Conservation (phyloP, 192 early-diverging fungal genomes). For the Backusella luteola region DNA sequence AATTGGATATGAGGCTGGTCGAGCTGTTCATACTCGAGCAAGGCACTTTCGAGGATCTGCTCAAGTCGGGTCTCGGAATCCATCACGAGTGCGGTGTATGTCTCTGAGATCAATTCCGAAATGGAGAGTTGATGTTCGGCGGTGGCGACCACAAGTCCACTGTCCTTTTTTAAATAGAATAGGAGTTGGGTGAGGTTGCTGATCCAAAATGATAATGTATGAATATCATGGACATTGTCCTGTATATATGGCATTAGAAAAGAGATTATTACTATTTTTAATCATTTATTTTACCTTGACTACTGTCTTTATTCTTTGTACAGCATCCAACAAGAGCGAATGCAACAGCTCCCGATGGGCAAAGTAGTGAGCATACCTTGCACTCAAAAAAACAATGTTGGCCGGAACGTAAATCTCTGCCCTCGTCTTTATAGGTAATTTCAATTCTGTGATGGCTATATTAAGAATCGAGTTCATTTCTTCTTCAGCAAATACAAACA, state of each 20-base stretch:
- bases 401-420: constrained; percentile 73
- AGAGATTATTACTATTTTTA: background rate
- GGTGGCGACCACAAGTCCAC: constrained; percentile 65
- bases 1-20: constrained; percentile 60
- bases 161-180: constrained; percentile 87
- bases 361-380: constrained; percentile 86
- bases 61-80: constrained; percentile 68
- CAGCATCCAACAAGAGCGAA: constrained; percentile 58
- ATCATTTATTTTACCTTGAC: constrained; percentile 42
- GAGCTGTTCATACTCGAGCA: constrained; percentile 72
- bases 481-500: constrained; percentile 89
- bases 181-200: constrained; percentile 80
- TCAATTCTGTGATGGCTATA: constrained; percentile 65
- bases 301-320: constrained; percentile 56
- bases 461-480: constrained; percentile 73
- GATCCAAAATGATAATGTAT: constrained; percentile 79
- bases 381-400: constrained; percentile 84
- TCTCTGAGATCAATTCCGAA: constrained; percentile 77
- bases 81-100: constrained; percentile 59
- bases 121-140: constrained; percentile 75
- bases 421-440: constrained; percentile 54
- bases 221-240: constrained; percentile 52
- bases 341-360: constrained; percentile 71
- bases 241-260: constrained; percentile 16
- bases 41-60: constrained; percentile 60